Base-by-base conservation (phyloP, 139 green algal genomes). In the Chlorella sp. region DNA sequence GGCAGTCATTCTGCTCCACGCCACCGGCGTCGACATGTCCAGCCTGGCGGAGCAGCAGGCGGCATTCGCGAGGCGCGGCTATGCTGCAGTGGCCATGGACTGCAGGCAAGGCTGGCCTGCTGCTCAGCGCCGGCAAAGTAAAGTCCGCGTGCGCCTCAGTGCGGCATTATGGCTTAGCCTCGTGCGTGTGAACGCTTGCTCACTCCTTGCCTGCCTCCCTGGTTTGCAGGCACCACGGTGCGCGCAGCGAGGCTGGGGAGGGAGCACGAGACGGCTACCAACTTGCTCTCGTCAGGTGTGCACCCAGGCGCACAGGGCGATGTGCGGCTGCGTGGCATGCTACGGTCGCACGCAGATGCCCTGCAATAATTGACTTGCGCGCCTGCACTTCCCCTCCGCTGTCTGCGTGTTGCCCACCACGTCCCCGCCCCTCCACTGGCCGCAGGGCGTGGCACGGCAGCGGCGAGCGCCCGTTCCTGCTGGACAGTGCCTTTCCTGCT, bases 401-500 rank as follows among this genome's bases (percentile, higher is more conserved):
- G 26, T 74, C 67, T 36, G 11, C 20, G 38, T 14, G 17, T 76
- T 76, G 34, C 40, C 70, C n/a, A n/a, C n/a, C n/a, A n/a, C n/a
- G n/a, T n/a, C 38, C 60, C 40, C 32, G 24, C 40, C 19, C 73
- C 19, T 13, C 32, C 56, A 20, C 76, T 40, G 32, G 56, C 20
- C 70, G 58, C 46, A 89, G 84, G 11, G 90, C 92, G 1, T 95
- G 88, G 91, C 86, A 82, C 1, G 84, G 56, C 62, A 76, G 80
- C 38, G 73, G 44, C 16, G 92, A 95, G 86, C 87, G 67, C 13
- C 93, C 93, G 9, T 95, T 95, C 78, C 85, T 95, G 62, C 84
- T 96, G 78, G 93, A 96, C 87, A 95, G 88, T 51, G 85, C n/a
- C n/a, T n/a, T n/a, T n/a, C n/a, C n/a, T 51, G 22, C 41, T 51